A percentile compares a stretch with the other conserved stretches of the same genome.
These are phyloP conservation scores for Coemansia sp. DNA, from an alignment of 192 early-diverging fungal genomes.

Conservation along the genomic window DNA sequence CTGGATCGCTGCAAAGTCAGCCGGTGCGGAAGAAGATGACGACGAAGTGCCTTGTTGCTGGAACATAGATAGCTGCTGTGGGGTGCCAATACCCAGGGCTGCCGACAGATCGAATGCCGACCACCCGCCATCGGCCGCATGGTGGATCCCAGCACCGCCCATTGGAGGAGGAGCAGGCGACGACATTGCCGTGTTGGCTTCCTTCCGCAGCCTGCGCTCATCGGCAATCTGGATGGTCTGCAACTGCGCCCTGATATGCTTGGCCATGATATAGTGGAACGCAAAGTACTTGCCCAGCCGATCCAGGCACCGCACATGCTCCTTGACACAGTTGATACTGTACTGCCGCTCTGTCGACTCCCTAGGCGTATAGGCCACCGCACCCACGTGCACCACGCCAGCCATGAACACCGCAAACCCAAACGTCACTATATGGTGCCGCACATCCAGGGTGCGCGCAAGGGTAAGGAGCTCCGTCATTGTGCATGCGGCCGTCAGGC, in stretches of 20 bases:
- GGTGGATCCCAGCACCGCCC: no score
- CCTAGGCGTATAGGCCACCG: slow-evolving; percentile 40
- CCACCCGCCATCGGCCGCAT: no score
- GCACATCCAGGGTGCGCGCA: slow-evolving; percentile 38
- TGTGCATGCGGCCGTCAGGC: slow-evolving; percentile 50
- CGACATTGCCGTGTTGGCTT: slow-evolving; percentile 6
- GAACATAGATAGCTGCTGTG: neutral
- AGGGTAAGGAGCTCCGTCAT: slow-evolving; percentile 49
- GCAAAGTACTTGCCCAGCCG: slow-evolving; percentile 53
- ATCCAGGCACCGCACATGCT: slow-evolving; percentile 47
- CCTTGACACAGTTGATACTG: slow-evolving; percentile 52
- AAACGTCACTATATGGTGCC: slow-evolving; percentile 53
- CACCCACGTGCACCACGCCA: slow-evolving; percentile 54
- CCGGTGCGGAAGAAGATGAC: neutral
- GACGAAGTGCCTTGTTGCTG: neutral
- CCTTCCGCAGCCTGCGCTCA: slow-evolving; percentile 5
- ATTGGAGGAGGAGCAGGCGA: neutral
- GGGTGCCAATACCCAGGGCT: slow-evolving; percentile 10
- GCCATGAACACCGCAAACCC: slow-evolving; percentile 55
- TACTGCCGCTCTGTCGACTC: slow-evolving; percentile 51
- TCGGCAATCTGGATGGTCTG: slow-evolving; percentile 42
- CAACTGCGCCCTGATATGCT: slow-evolving; percentile 53
- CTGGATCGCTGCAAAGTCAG: neutral
- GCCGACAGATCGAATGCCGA: slow-evolving; percentile 22
- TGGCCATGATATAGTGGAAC: slow-evolving; percentile 55